These are phyloP conservation scores for Chlorella variabilis DNA, from an alignment of 163 green algal species.

Conservation along the genomic window DNA sequence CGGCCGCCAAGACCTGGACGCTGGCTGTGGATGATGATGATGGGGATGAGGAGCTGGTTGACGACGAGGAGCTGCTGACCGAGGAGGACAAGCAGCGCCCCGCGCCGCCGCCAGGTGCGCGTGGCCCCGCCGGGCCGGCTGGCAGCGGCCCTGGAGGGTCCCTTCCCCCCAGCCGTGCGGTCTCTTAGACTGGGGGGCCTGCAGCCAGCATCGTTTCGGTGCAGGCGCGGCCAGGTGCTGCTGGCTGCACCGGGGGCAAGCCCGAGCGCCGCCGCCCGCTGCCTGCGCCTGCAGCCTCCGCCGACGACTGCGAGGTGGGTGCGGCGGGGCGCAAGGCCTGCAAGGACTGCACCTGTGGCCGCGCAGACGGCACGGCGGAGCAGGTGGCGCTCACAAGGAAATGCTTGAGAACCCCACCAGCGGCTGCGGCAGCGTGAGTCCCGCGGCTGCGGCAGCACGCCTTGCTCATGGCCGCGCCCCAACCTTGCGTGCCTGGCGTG, in stretches of 20 bases:
- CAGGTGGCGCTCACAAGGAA: constrained; percentile 78
- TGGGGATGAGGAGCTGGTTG: constrained; percentile 75
- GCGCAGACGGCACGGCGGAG: constrained; percentile 36
- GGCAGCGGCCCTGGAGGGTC: too few species aligned
- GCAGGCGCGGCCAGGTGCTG: too few species aligned
- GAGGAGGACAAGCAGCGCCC: constrained; percentile 74
- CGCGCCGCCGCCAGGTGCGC: constrained; percentile 45
- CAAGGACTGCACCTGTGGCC: constrained; percentile 94
- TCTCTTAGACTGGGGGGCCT: too few species aligned
- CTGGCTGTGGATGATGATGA: constrained; percentile 57
- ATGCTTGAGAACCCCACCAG: constrained; percentile 94
- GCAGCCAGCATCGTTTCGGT: too few species aligned
- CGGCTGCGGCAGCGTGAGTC: constrained; percentile 91
- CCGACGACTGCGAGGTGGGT: constrained; percentile 65
- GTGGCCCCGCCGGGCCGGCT: too few species aligned
- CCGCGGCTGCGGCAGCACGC: background rate
- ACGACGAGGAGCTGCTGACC: constrained; percentile 87
- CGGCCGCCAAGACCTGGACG: constrained; percentile 53
- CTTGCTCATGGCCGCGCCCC: too few species aligned
- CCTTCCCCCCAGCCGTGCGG: too few species aligned
- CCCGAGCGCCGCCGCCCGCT: too few species aligned
- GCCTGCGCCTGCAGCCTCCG: background rate
- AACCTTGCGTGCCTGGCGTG: background rate
- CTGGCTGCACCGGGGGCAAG: too few species aligned
- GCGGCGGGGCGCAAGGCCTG: constrained; percentile 83